Base-by-base conservation (phyloP, 176 grass and related monocot species). In the Rhynchospora tenuis region DNA sequence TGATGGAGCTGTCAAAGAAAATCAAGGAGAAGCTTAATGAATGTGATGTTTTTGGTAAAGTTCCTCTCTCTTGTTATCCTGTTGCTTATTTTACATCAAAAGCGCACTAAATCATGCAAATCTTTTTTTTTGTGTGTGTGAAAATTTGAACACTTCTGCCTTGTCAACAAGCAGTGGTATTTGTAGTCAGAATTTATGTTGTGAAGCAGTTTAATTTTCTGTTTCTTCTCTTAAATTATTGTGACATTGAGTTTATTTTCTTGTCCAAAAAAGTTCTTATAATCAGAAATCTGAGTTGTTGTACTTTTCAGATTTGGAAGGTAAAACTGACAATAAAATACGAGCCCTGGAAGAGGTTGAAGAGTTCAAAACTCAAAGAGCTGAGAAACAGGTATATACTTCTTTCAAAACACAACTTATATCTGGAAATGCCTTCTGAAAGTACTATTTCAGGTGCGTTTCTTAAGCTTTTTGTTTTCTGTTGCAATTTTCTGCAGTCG, bases 11-110 rank as follows among this genome's bases (percentile, higher is more conserved):
- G 33, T 99, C 93, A 82, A 99, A 89, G 88, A 87, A 99, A 88
- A 99, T 99, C 65, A 99, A 89, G 89, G 89, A 99, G 86, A 99
- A 99, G 78, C 87, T 95, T 85, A 88, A 93, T 79, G 96, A 95
- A 71, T 88, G 87, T n/a, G 86, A 90, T 68, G 47, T 79, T 92
- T 93, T 91, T 83, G 93, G 96, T 95, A 86, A 90, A 31, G 42
- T 62, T 67, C 51, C 56, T 14, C 20, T 62, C 56, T 11, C 9
- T 57, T 65, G 54, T 33, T 58, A 74, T 12, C 17, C 4, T 44
- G 47, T 1, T n/a, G 11, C 20, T 68, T 54, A 29, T 66, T 51
- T 24, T 54, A 64, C 59, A 66, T 27, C 24, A 45, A 5, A 62
- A 72, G 0, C 64, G 33, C 16, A 70, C 17, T 70, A 44, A 70